These are phyloP conservation scores for Fusarium aywerte DNA, from an alignment of 2,329 filamentous ascomycete genomes.

Conservation along the genomic window DNA sequence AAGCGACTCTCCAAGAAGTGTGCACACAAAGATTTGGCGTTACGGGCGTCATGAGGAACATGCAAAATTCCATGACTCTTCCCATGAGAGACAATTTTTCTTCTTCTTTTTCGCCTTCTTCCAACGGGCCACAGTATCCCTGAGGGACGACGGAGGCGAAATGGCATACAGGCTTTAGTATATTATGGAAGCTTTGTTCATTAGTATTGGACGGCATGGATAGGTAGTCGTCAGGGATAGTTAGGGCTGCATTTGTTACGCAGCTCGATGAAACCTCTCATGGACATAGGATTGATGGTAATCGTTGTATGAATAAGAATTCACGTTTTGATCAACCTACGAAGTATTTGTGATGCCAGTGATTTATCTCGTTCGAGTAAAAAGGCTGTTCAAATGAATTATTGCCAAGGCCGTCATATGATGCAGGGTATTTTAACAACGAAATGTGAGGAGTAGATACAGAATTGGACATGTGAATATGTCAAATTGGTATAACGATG, in stretches of 20 bases:
- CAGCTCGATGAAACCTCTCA: conserved; percentile 20
- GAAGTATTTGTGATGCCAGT: not conserved
- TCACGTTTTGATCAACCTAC: conserved; percentile 27
- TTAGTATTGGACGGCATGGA: conserved; percentile 18
- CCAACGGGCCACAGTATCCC: conserved; percentile 2
- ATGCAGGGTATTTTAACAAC: not conserved
- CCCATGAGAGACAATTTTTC: conserved; percentile 31
- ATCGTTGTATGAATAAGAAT: conserved; percentile 46
- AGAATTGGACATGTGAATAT: not conserved
- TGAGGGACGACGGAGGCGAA: conserved; percentile 14
- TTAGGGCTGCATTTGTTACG: conserved; percentile 11
- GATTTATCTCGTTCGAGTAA: not conserved
- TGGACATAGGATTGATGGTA: conserved; percentile 41
- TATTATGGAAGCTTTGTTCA: conserved; percentile 32
- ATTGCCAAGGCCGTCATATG: not conserved
- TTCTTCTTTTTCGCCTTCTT: conserved; percentile 23
- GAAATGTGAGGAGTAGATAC: not conserved
- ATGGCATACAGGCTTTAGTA: conserved; percentile 37
- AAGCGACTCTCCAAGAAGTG: conserved; percentile 42
- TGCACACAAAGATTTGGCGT: conserved; percentile 41
- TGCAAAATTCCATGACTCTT: conserved; percentile 41
- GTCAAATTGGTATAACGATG: too few species aligned
- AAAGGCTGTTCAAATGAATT: not conserved
- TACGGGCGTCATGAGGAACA: conserved; percentile 45
- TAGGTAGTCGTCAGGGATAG: conserved; percentile 11